Evolutionary conservation across 2,329 filamentous ascomycete genomes (phyloP).

Genomic region (Xylariaceae sp.): DNA sequence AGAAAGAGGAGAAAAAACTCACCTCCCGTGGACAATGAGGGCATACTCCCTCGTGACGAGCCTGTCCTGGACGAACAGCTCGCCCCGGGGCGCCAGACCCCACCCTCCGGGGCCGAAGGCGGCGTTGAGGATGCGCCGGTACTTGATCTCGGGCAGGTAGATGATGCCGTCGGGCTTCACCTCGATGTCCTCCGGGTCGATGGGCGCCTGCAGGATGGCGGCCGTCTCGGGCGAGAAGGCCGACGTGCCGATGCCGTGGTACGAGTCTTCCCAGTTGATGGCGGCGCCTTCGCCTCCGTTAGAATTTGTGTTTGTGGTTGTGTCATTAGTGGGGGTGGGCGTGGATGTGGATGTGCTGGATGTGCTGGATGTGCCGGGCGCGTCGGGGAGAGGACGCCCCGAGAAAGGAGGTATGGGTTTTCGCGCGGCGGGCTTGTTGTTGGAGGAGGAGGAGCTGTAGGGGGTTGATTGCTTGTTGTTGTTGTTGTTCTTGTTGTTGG

Average conservation of each 20-base stretch:
- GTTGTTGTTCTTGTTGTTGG: background rate
- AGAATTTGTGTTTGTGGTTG: background rate
- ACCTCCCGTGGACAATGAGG: conserved; percentile 82
- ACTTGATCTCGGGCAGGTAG: conserved; percentile 97
- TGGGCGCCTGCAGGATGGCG: conserved; percentile 60
- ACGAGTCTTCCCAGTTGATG: conserved; percentile 78
- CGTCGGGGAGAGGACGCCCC: conserved; percentile 27
- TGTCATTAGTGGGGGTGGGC: conserved; percentile 1
- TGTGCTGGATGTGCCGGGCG: conserved; percentile 1
- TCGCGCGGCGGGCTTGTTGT: conserved; percentile 21
- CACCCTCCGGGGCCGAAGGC: conserved; percentile 94
- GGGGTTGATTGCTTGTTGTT: background rate
- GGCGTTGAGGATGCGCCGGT: conserved; percentile 79
- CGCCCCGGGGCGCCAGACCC: conserved; percentile 84
- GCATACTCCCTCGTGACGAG: conserved; percentile 87
- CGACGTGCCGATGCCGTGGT: conserved; percentile 66
- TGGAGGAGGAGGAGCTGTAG: background rate
- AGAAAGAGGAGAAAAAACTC: conserved; percentile 31
- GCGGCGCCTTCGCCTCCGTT: background rate
- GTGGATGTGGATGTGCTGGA: background rate
- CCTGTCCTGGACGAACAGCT: conserved; percentile 77
- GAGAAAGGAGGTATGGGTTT: conserved; percentile 30
- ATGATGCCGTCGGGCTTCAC: conserved; percentile 96
- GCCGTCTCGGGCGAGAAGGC: conserved; percentile 68
- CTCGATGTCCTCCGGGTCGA: conserved; percentile 75